Conservation (phyloP, 139 green algal genomes). For the Volvox africanus region DNA sequence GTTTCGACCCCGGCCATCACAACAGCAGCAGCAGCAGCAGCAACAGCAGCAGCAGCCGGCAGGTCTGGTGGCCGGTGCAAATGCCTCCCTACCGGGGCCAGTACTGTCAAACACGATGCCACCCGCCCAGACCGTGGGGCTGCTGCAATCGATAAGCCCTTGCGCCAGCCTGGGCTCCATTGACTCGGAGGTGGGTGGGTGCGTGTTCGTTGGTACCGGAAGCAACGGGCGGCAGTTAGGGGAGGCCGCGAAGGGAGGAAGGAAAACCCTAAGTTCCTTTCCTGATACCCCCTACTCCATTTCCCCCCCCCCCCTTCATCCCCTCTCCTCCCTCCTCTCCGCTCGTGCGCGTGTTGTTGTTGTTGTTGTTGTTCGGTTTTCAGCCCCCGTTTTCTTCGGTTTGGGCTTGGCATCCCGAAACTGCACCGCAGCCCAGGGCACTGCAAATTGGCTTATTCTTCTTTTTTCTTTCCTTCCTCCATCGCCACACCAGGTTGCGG, state of each 20-base stretch:
- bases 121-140: not conserved
- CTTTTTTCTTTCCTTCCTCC: not conserved
- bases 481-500: not conserved
- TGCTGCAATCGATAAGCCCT: not conserved
- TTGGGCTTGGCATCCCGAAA: too few species aligned
- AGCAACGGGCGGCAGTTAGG: not conserved
- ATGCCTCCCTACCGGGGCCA: not conserved
- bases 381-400: too few species aligned
- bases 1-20: not conserved
- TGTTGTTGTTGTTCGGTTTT: too few species aligned
- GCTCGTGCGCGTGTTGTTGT: too few species aligned
- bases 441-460: too few species aligned
- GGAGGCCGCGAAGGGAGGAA: not conserved
- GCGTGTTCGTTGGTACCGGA: not conserved
- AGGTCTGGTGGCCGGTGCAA: not conserved
- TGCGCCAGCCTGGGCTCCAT: not conserved
- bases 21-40: not conserved
- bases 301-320: not conserved
- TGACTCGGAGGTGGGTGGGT: conserved; percentile 20
- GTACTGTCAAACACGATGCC: not conserved
- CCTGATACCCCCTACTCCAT: not conserved
- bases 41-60: not conserved
- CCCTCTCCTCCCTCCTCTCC: too few species aligned
- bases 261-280: not conserved
- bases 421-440: too few species aligned